Conservation (phyloP, 768 basidiomycete genomes). For the Leucocoprinus leucothites region DNA sequence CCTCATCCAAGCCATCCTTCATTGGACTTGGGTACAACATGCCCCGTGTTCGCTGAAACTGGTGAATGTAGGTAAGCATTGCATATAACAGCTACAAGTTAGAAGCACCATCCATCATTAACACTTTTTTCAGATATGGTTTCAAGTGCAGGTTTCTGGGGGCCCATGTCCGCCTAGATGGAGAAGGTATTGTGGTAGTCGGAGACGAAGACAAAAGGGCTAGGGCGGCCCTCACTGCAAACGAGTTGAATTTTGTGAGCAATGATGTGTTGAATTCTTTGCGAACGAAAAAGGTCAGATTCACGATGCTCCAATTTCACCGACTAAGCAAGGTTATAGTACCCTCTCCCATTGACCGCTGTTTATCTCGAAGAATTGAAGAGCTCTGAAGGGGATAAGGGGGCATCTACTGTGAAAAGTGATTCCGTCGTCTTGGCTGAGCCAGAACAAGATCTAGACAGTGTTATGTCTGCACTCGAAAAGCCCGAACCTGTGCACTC, state of each 20-base stretch:
- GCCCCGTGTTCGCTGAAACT: slow-evolving; percentile 64
- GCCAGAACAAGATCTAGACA: slow-evolving; percentile 36
- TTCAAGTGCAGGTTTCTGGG: slow-evolving; percentile 91
- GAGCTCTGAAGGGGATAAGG: slow-evolving; percentile 25
- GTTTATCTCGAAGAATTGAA: slow-evolving; percentile 36
- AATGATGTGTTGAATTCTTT: slow-evolving; percentile 57
- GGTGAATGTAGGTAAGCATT: slow-evolving; percentile 65
- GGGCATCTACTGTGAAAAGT: slow-evolving; percentile 19
- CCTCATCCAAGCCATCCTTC: slow-evolving; percentile 33
- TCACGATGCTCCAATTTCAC: not conserved
- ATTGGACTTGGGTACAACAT: slow-evolving; percentile 45
- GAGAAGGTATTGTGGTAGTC: slow-evolving; percentile 38
- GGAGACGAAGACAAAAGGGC: slow-evolving; percentile 61
- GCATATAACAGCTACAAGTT: not conserved
- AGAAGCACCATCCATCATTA: not conserved
- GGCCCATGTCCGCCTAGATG: slow-evolving; percentile 58
- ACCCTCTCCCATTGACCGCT: slow-evolving; percentile 10
- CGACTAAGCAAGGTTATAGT: slow-evolving; percentile 7
- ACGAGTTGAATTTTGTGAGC: slow-evolving; percentile 72
- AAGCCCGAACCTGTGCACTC: not conserved
- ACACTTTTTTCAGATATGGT: slow-evolving; percentile 49
- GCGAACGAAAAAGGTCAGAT: slow-evolving; percentile 62
- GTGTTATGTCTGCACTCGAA: slow-evolving; percentile 14
- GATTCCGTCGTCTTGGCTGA: slow-evolving; percentile 32
- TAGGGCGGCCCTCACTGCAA: slow-evolving; percentile 37